These are phyloP conservation scores for Tricholoma terreum DNA, from an alignment of 768 basidiomycete genomes.

Conservation along the genomic window DNA sequence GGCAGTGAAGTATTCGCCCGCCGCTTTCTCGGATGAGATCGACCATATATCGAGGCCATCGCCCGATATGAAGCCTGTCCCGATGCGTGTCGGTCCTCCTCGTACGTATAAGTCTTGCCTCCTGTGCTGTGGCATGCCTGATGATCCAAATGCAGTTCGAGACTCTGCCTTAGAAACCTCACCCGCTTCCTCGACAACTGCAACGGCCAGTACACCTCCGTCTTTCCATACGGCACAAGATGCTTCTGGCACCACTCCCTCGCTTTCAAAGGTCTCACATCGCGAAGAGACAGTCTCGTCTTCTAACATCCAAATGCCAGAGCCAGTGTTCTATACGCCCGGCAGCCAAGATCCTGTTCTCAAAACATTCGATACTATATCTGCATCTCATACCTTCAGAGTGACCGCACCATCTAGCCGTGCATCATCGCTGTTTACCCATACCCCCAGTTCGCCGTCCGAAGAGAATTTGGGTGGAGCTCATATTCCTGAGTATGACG, in stretches of 20 bases:
- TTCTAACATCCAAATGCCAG: constrained; percentile 30
- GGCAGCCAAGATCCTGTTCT: constrained; percentile 7
- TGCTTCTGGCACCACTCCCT: constrained; percentile 3
- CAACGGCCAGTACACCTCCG: neutral
- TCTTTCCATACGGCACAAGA: constrained; percentile 26
- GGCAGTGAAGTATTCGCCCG: constrained; percentile 7
- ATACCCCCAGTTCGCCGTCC: constrained; percentile 24
- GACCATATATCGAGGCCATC: constrained; percentile 24
- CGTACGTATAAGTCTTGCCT: constrained; percentile 17
- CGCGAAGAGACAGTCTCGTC: constrained; percentile 34
- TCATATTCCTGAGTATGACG: constrained; percentile 35
- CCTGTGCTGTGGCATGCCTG: neutral
- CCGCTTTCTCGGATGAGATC: constrained; percentile 7
- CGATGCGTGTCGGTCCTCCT: constrained; percentile 21
- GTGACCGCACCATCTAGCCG: constrained; percentile 22
- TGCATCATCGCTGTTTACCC: constrained; percentile 28
- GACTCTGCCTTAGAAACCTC: constrained; percentile 6
- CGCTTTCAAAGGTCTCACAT: constrained; percentile 18
- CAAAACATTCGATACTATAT: neutral
- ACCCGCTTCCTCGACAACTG: constrained; percentile 9
- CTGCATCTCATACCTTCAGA: neutral
- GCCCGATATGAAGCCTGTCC: constrained; percentile 40
- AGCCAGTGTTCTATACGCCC: constrained; percentile 38
- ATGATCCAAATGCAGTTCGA: neutral
- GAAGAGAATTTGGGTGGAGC: constrained; percentile 19